Evolutionary conservation across 257 asterid genomes (phyloP).

Genomic region (Solanum sitiens): DNA sequence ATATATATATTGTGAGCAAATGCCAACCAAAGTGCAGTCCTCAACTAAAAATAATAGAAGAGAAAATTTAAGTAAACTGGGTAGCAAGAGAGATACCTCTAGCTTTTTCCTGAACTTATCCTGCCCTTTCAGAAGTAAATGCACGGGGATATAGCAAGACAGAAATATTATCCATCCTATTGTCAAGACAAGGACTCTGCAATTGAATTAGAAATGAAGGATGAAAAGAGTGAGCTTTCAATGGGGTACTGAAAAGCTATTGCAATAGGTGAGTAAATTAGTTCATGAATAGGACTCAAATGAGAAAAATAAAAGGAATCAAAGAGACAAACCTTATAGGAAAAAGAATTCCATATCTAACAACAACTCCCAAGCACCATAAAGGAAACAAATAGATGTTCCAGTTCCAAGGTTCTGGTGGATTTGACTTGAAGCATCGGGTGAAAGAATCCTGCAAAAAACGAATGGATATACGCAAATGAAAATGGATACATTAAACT

Average conservation of each 20-base stretch:
- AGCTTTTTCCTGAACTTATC: constrained; percentile 71
- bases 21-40: not conserved
- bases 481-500: not conserved
- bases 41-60: not conserved
- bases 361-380: constrained; percentile 92
- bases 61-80: not conserved
- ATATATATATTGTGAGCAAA: not conserved
- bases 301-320: not conserved
- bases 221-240: not conserved
- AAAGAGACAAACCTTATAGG: constrained; percentile 52
- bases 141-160: constrained; percentile 92
- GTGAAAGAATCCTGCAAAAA: constrained; percentile 80
- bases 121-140: constrained; percentile 74
- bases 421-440: constrained; percentile 92
- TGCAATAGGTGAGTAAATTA: not conserved
- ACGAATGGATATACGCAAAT: not conserved
- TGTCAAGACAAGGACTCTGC: constrained; percentile 85
- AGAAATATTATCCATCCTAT: constrained; percentile 92
- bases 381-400: constrained; percentile 80
- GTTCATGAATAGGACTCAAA: not conserved
- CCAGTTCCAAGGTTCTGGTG: constrained; percentile 99
- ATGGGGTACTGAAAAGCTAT: not conserved
- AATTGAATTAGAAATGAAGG: not conserved
- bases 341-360: constrained; percentile 82
- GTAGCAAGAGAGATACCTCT: constrained; percentile 47